These are phyloP conservation scores for Sporothrix inflata DNA, from an alignment of 2,329 filamentous ascomycete genomes.

Conservation along the genomic window DNA sequence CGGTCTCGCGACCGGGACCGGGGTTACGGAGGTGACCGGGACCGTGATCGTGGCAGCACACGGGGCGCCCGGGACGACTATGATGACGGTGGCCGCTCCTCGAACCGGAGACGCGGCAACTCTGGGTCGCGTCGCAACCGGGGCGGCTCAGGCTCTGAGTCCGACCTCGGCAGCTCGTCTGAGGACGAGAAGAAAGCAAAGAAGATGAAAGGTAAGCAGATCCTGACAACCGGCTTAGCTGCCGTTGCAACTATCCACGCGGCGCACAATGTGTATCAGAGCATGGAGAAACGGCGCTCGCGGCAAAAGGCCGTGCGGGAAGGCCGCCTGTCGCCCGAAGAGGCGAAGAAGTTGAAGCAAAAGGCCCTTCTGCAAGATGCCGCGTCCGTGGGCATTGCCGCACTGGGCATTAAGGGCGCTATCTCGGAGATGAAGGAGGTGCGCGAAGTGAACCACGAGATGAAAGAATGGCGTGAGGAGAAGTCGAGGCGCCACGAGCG, in stretches of 20 bases:
- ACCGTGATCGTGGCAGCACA: constrained; percentile 41
- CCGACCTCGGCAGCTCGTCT: constrained; percentile 61
- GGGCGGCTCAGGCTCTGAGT: constrained; percentile 53
- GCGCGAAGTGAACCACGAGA: constrained; percentile 53
- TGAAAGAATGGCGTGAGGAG: constrained; percentile 54
- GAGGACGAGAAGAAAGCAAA: constrained; percentile 58
- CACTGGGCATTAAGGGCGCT: constrained; percentile 61
- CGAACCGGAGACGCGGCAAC: constrained; percentile 43
- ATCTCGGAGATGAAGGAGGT: constrained; percentile 60
- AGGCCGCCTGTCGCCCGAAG: constrained; percentile 53
- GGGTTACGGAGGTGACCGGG: constrained; percentile 38
- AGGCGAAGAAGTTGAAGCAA: constrained; percentile 61
- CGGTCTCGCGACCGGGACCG: constrained; percentile 39
- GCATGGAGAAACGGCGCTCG: constrained; percentile 59
- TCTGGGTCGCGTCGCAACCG: constrained; percentile 43
- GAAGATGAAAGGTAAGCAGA: constrained; percentile 66
- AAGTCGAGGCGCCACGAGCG: constrained; percentile 54
- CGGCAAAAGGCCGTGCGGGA: constrained; percentile 58
- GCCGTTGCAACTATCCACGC: constrained; percentile 64
- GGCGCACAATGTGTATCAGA: constrained; percentile 61
- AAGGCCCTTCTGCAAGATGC: constrained; percentile 62
- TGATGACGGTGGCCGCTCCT: constrained; percentile 52
- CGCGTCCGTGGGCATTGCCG: constrained; percentile 62
- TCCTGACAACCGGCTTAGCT: constrained; percentile 60
- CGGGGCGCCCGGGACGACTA: constrained; percentile 48